phyloP scores from a whole-genome alignment of 2,329 filamentous ascomycete genomes.

The Sordariomycetes sp. region DNA sequence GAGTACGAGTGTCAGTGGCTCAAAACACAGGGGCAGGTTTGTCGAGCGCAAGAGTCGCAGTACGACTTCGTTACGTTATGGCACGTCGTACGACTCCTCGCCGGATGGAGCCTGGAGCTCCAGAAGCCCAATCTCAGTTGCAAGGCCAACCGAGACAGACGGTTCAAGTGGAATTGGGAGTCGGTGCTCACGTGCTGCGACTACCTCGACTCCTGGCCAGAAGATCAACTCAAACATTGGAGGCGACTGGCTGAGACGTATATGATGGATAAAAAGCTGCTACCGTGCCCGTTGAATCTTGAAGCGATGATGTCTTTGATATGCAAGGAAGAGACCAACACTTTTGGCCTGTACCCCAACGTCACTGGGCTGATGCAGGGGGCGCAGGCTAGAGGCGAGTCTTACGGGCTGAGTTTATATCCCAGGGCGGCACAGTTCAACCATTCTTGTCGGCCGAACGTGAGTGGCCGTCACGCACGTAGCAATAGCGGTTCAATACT shows the following conservation, averaged over 20 bases:
- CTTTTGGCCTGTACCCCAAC: constrained; percentile 15
- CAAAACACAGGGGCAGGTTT: constrained; percentile 7
- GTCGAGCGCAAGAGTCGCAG: constrained; percentile 10
- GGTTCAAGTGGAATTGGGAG: constrained; percentile 15
- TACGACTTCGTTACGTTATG: constrained; percentile 18
- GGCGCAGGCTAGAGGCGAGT: constrained; percentile 11
- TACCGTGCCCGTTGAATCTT: constrained; percentile 7
- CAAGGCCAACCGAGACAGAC: constrained; percentile 8
- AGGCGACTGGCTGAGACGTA: constrained; percentile 12
- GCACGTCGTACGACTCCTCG: constrained; percentile 17
- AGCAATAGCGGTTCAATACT: no score
- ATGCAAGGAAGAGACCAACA: constrained; percentile 19
- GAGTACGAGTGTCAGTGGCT: constrained; percentile 16
- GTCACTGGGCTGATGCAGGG: constrained; percentile 11
- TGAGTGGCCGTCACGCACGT: no score
- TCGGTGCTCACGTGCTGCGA: constrained; percentile 14
- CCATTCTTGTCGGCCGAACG: constrained; percentile 18
- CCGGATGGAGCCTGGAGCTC: constrained; percentile 12
- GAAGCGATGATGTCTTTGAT: constrained; percentile 13
- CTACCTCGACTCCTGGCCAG: constrained; percentile 18
- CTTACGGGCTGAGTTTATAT: constrained; percentile 14
- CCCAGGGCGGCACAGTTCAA: constrained; percentile 18
- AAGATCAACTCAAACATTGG: constrained; percentile 15
- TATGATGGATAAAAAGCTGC: constrained; percentile 9
- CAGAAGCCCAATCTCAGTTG: no score